Evolutionary conservation across 345 rosid species (phyloP).

Genomic region (Noccaea caerulescens): DNA sequence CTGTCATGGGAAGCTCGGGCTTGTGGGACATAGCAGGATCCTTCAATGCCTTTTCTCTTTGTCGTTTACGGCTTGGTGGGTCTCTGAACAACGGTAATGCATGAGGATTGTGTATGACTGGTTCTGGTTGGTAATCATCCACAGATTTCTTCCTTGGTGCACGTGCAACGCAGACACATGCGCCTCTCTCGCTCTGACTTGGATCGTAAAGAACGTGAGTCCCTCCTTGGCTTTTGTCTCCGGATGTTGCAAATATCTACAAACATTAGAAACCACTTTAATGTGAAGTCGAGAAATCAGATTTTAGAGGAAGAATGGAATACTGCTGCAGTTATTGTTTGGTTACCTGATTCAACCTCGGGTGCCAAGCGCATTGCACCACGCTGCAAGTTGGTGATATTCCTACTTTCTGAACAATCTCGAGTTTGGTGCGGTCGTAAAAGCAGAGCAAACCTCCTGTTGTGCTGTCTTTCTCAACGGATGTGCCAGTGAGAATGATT

Average conservation of each 20-base stretch:
- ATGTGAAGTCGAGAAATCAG: neutral
- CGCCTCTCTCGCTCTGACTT: constrained; percentile 85
- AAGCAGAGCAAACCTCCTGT: constrained; percentile 89
- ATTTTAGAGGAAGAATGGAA: constrained; percentile 9
- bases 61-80: constrained; percentile 95
- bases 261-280: neutral
- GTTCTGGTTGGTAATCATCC: constrained; percentile 86
- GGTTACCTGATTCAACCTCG: constrained; percentile 89
- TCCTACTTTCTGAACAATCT: constrained; percentile 88
- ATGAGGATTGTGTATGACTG: constrained; percentile 95
- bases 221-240: constrained; percentile 91
- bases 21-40: constrained; percentile 92
- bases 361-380: constrained; percentile 93
- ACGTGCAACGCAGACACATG: constrained; percentile 93
- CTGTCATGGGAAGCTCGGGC: constrained; percentile 90
- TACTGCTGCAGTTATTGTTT: constrained; percentile 7
- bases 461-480: constrained; percentile 84
- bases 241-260: constrained; percentile 85
- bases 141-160: constrained; percentile 95
- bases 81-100: constrained; percentile 96
- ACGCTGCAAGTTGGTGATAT: constrained; percentile 87
- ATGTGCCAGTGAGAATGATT: constrained; percentile 88
- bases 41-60: constrained; percentile 85
- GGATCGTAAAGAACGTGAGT: constrained; percentile 89
- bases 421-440: constrained; percentile 78